Percentiles rank a stretch among this genome's conserved stretches.
Evolutionary conservation across 768 basidiomycete genomes (phyloP).

Genomic region (Kwoniella mangroviensis): DNA sequence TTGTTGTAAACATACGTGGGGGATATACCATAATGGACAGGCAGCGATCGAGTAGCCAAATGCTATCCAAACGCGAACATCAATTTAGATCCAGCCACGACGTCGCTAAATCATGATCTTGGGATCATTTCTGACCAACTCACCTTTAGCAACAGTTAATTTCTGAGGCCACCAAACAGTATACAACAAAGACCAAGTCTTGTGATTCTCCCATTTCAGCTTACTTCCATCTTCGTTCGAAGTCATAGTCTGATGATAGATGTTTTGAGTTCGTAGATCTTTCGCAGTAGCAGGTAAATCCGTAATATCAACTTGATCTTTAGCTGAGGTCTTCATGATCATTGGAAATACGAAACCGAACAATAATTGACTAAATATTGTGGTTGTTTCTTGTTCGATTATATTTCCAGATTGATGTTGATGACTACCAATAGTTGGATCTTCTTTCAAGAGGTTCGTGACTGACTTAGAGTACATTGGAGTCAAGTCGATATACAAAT

Average conservation of each 20-base stretch:
- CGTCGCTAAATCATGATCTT: too few relatives aligned
- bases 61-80: slow-evolving; percentile 4
- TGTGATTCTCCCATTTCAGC: slow-evolving; percentile 12
- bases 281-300: slow-evolving; percentile 35
- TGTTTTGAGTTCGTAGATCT: slow-evolving; percentile 32
- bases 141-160: slow-evolving; percentile 15
- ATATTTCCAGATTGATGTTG: slow-evolving; percentile 25
- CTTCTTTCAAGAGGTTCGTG: neutral
- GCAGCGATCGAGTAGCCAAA: slow-evolving; percentile 15
- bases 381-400: slow-evolving; percentile 8
- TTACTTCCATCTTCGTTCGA: neutral
- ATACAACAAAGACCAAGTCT: slow-evolving; percentile 24
- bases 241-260: slow-evolving; percentile 24
- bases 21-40: slow-evolving; percentile 41
- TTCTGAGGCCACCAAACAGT: slow-evolving; percentile 34
- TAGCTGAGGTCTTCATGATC: slow-evolving; percentile 24
- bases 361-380: slow-evolving; percentile 28
- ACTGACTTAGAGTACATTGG: slow-evolving; percentile 38
- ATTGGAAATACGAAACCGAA: slow-evolving; percentile 31
- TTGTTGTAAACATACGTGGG: slow-evolving; percentile 40
- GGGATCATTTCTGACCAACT: slow-evolving; percentile 1
- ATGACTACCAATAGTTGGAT: neutral
- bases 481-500: slow-evolving; percentile 26
- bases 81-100: too few relatives aligned
- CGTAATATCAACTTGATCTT: slow-evolving; percentile 39